These are phyloP conservation scores for Metschnikowia cerradonensis DNA, from an alignment of 805 yeast genomes.

Conservation along the genomic window DNA sequence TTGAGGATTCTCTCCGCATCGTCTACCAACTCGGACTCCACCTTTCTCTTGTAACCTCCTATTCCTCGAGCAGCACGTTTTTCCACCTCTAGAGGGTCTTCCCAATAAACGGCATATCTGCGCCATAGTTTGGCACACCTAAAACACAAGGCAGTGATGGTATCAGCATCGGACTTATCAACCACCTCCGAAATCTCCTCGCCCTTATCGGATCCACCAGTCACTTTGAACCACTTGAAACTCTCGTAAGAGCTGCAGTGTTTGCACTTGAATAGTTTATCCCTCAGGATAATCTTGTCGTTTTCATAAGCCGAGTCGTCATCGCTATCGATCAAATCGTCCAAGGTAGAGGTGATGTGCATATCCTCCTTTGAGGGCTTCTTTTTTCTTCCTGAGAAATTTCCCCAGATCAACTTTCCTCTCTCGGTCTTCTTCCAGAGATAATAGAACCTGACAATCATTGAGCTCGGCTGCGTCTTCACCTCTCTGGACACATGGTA, in stretches of 20 bases:
- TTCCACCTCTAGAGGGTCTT: conserved; percentile 64
- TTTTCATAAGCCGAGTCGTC: conserved; percentile 72
- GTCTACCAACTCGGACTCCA: conserved; percentile 63
- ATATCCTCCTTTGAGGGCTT: conserved; percentile 29
- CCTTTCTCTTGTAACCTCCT: conserved; percentile 52
- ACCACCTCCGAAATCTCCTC: conserved; percentile 19
- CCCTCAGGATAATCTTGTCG: conserved; percentile 40
- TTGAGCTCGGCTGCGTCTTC: conserved; percentile 66
- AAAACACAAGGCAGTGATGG: conserved; percentile 63
- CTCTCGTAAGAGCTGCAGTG: conserved; percentile 61
- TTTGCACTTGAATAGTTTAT: conserved; percentile 56
- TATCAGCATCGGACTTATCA: conserved; percentile 15
- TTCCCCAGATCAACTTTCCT: conserved; percentile 81
- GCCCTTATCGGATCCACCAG: conserved; percentile 49
- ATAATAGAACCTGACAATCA: conserved; percentile 83
- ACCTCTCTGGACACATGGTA: conserved; percentile 70
- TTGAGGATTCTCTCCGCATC: conserved; percentile 56
- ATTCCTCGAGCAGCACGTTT: conserved; percentile 44
- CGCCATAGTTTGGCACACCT: conserved; percentile 93
- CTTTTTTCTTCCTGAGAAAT: conserved; percentile 69
- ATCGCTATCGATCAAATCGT: conserved; percentile 55
- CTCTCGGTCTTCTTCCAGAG: conserved; percentile 84
- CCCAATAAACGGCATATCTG: conserved; percentile 85
- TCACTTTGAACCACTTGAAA: conserved; percentile 64
- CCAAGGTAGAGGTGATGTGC: conserved; percentile 22